Base-by-base conservation (phyloP, 2,329 filamentous ascomycete species). In the Pestalotiopsis fici region DNA sequence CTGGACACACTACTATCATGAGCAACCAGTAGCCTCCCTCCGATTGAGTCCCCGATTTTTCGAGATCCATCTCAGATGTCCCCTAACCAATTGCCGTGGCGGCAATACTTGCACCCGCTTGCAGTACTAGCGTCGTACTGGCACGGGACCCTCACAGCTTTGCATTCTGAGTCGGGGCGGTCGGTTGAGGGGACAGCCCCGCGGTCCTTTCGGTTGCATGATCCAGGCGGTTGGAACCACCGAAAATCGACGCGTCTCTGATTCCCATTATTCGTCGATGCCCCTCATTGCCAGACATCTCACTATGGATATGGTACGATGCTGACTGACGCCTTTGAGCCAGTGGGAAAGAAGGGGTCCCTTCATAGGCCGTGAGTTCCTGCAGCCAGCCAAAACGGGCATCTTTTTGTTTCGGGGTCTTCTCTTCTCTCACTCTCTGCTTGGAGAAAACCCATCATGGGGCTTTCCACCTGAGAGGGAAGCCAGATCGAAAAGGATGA, bases 81-180 rank as follows among this genome's bases (percentile, higher is more conserved):
- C 55, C 57, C 57, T 57, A 35, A 31, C 37, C 37, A 62, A 62
- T 62, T 62, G 59, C 59, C 59, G 59, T 62, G 11, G 37, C 59
- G 59, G 59, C 59, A 27, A 43, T 62, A 62, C 59, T 62, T 62
- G 13, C 35, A 47, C 59, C 59, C 59, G 59, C 35, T 62, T 31
- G 57, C 57, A 21, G 27, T 62, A 27, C 31, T 35, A 35, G 31
- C 31, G 31, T 35, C 59, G 35, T 15, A 11, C 18, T 35, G 12
- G 37, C 59, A 23, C 15, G 57, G 28, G 57, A 62, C 57, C 57
- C 57, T 31, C 13, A 13, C 7, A 15, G 18, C 21, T 21, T 18
- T 35, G 57, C 57, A 59, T 60, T 13, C 37, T 23, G 27, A 21
- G 28, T 31, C 27, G n/a, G 6, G 31, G 31, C 31, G 31, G 31